phyloP scores from a whole-genome alignment of 176 grass and related monocot genomes.

The Phyllostachys edulis region DNA sequence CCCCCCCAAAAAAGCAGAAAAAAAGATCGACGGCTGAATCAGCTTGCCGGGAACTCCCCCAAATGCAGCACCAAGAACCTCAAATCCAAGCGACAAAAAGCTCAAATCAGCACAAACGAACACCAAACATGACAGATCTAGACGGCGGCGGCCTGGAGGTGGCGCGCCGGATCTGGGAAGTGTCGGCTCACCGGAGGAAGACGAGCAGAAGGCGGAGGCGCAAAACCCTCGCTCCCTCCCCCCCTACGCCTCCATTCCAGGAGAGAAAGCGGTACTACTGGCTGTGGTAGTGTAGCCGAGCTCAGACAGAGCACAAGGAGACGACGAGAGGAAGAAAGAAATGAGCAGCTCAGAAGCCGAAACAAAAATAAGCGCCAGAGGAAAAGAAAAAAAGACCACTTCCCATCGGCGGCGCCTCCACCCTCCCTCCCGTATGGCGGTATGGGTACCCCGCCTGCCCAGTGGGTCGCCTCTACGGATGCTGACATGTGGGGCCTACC shows the following conservation, averaged over 20 bases:
- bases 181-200: conserved; percentile 17
- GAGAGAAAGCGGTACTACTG: background rate
- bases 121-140: conserved; percentile 38
- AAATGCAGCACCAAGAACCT: conserved; percentile 24
- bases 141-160: background rate
- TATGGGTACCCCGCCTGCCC: no score
- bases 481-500: background rate
- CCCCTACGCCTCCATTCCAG: conserved; percentile 45
- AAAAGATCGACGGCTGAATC: background rate
- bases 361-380: background rate
- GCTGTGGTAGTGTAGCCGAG: conserved; percentile 15
- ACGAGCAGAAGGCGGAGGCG: background rate
- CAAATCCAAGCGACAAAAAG: background rate
- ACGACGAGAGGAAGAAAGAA: conserved; percentile 24
- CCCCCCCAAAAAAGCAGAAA: background rate
- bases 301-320: background rate
- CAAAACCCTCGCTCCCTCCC: conserved; percentile 45
- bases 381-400: background rate
- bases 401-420: no score
- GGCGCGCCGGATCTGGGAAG: conserved; percentile 41
- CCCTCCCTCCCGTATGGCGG: no score
- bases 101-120: background rate
- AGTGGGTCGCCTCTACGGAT: background rate
- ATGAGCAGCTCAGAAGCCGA: background rate
- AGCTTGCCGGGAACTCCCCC: background rate